Base-by-base conservation (phyloP, 768 basidiomycete genomes). In the Calocybe indica region DNA sequence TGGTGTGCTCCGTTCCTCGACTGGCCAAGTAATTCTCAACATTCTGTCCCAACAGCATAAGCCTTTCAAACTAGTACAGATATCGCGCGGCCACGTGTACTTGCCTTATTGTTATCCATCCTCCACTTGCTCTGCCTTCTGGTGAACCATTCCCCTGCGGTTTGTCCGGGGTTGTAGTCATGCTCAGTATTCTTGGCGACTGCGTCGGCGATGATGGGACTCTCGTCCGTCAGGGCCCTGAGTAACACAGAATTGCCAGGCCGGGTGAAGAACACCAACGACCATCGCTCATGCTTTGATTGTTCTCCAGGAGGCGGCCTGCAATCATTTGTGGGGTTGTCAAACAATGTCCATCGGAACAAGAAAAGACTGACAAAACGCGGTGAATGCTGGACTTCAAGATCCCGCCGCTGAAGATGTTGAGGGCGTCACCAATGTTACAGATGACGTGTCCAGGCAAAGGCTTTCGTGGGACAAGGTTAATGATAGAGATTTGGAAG, bases 251-350 rank as follows among this genome's bases (percentile, higher is more conserved):
- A 66, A 56, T 78, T 69, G 1, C 70, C 73, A 0, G 81, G 80
- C 30, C 82, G 72, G 1, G 73, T 76, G 63, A 83, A 82, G 60
- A 74, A 83, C 0, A 80, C 80, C 11, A 82, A 65, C 8, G 80
- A 83, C 74, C 75, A 83, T 5, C 81, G 67, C 37, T 74, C 73
- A 42, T 67, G 59, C 9, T 64, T 55, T 5, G 58, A 65, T 59
- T 83, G 83, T 4, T 58, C 62, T 6, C 75, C 72, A 0, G 82
- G 82, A 0, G 83, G 76, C 7, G 76, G 72, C 7, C 64, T 65
- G 39, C 9, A 9, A 30, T 22, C 22, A 22, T 22, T 22, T 22
- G 22, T 41, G 10, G 22, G 1, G 30, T 30, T 42, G 11, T 38
- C 30, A 14, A 67, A 11, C 8, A 14, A 14, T 12, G 22, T 9